Evolutionary conservation across 345 rosid genomes (phyloP).

Genomic region (Citrus maxima): DNA sequence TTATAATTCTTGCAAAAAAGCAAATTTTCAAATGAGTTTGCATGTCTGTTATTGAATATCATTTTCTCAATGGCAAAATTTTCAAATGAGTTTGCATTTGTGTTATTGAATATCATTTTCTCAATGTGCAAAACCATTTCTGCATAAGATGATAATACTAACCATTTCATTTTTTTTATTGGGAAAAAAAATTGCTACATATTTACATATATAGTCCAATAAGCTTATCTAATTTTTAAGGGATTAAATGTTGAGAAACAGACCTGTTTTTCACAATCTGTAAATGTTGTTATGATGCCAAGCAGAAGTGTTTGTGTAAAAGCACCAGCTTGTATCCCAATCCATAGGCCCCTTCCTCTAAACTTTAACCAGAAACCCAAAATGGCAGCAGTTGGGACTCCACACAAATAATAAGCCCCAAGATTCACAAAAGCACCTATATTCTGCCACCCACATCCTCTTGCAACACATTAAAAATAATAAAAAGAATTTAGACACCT

Average conservation of each 20-base stretch:
- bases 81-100: no score
- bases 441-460: slow-evolving; percentile 90
- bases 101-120: no score
- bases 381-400: slow-evolving; percentile 54
- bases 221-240: not conserved
- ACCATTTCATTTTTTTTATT: not conserved
- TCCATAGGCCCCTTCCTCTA: slow-evolving; percentile 67
- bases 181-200: not conserved
- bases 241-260: not conserved
- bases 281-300: slow-evolving; percentile 43
- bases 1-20: not conserved
- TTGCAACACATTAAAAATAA: slow-evolving; percentile 49
- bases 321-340: slow-evolving; percentile 62
- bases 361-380: slow-evolving; percentile 56
- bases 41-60: no score
- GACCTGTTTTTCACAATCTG: slow-evolving; percentile 69
- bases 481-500: not conserved
- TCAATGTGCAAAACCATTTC: not conserved
- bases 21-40: not conserved
- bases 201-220: not conserved
- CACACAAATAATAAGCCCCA: slow-evolving; percentile 61
- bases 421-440: slow-evolving; percentile 74
- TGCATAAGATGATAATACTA: not conserved
- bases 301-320: slow-evolving; percentile 48
- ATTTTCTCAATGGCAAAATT: not conserved